phyloP scores from a whole-genome alignment of 1,284 basidiomycete genomes.

The Heterobasidion annosum region DNA sequence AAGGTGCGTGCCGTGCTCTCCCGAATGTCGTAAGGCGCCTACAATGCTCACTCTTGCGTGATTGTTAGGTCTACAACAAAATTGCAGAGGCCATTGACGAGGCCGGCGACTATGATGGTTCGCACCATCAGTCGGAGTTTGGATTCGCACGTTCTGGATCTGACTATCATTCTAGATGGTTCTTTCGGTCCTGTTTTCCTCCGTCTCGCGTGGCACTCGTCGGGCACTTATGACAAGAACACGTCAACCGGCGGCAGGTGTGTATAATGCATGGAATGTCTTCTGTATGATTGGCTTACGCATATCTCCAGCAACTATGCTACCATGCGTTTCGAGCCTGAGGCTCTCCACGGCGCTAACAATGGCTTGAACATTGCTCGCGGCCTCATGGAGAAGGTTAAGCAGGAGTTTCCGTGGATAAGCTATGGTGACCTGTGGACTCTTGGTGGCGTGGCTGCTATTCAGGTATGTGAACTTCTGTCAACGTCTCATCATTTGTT shows the following conservation, averaged over 20 bases:
- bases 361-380: constrained; percentile 81
- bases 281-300: constrained; percentile 2
- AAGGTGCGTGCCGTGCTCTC: constrained; percentile 40
- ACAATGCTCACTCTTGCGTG: neutral
- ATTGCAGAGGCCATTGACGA: constrained; percentile 74
- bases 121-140: constrained; percentile 13
- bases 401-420: constrained; percentile 85
- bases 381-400: constrained; percentile 79
- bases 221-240: constrained; percentile 89
- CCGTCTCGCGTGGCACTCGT: constrained; percentile 90
- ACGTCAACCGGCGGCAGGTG: constrained; percentile 83
- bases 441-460: constrained; percentile 75
- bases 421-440: constrained; percentile 95
- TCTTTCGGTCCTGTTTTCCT: constrained; percentile 88
- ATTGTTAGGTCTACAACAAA: constrained; percentile 72
- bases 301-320: constrained; percentile 69
- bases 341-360: constrained; percentile 83
- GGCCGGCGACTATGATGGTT: constrained; percentile 76
- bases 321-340: constrained; percentile 90
- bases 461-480: constrained; percentile 43
- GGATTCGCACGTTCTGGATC: constrained; percentile 1
- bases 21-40: neutral
- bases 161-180: constrained; percentile 50
- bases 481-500: neutral
- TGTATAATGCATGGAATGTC: constrained; percentile 9